These are phyloP conservation scores for Mortierella polycephala DNA, from an alignment of 371 early-diverging fungal genomes.

Conservation along the genomic window DNA sequence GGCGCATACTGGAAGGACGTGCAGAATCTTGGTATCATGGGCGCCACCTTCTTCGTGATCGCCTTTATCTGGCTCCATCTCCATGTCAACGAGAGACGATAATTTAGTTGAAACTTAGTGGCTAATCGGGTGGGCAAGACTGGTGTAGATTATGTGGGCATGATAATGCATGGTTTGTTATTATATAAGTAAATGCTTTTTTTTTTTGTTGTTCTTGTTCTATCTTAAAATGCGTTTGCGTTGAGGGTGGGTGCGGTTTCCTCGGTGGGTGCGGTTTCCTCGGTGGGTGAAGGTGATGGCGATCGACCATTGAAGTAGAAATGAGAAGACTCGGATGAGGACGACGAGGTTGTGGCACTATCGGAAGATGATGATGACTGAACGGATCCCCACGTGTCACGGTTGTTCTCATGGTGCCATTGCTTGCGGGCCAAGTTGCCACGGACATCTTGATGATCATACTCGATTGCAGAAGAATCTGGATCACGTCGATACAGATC, in stretches of 20 bases:
- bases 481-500: not conserved
- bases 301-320: constrained; percentile 52
- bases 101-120: constrained; percentile 8
- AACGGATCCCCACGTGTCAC: constrained; percentile 40
- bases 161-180: too few species aligned
- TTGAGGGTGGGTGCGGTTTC: constrained; percentile 17
- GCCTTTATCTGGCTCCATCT: constrained; percentile 85
- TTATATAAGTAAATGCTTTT: not conserved
- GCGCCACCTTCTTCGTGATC: constrained; percentile 70
- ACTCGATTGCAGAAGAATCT: too few species aligned
- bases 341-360: constrained; percentile 27
- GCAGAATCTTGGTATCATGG: constrained; percentile 68
- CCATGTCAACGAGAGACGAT: constrained; percentile 86
- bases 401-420: constrained; percentile 17
- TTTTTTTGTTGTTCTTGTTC: not conserved
- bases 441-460: too few species aligned
- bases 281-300: constrained; percentile 45
- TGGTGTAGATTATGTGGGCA: too few species aligned
- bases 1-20: constrained; percentile 89
- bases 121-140: too few species aligned
- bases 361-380: constrained; percentile 42
- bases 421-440: constrained; percentile 14
- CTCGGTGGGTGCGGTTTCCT: constrained; percentile 17
- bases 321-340: constrained; percentile 45
- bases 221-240: constrained; percentile 1